Evolutionary conservation across 768 basidiomycete species (phyloP).

Genomic region (Crepidotus variabilis): DNA sequence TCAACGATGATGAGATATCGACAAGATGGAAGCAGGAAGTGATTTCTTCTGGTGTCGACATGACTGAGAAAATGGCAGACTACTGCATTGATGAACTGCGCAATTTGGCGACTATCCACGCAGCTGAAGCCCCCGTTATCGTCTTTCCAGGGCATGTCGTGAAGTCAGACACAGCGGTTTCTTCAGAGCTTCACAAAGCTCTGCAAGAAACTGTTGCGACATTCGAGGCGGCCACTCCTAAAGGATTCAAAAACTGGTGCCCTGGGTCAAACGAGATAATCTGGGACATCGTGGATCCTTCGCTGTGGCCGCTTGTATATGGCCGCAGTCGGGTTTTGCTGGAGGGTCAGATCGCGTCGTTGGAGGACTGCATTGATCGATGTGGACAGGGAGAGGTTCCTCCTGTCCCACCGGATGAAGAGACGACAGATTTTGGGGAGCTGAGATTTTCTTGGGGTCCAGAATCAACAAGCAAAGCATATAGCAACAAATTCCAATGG

Average conservation of each 20-base stretch:
- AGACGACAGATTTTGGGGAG: background rate
- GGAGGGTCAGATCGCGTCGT: conserved; percentile 9
- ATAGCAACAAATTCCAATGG: conserved; percentile 24
- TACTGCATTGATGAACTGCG: conserved; percentile 24
- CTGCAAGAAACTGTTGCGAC: conserved; percentile 20
- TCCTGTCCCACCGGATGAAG: conserved; percentile 8
- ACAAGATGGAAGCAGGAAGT: conserved; percentile 23
- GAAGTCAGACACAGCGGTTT: conserved; percentile 30
- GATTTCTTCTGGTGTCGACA: conserved; percentile 10
- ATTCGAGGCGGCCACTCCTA: conserved; percentile 32
- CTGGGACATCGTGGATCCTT: conserved; percentile 42
- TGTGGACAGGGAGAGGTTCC: conserved; percentile 19
- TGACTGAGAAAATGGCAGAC: conserved; percentile 20
- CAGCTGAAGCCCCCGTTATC: conserved; percentile 11
- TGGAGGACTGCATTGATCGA: conserved; percentile 18
- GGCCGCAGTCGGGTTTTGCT: conserved; percentile 23
- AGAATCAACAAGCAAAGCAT: conserved; percentile 10
- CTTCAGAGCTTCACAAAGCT: conserved; percentile 14
- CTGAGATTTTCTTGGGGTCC: background rate
- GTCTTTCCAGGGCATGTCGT: conserved; percentile 23
- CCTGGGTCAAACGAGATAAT: conserved; percentile 38
- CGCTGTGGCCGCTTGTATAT: conserved; percentile 36
- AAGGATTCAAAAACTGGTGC: conserved; percentile 39
- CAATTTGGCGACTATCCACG: conserved; percentile 12
- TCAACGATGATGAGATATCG: conserved; percentile 17